These are phyloP conservation scores for Aquanectria penicillioides DNA, from an alignment of 2,329 filamentous ascomycete genomes.

Conservation along the genomic window DNA sequence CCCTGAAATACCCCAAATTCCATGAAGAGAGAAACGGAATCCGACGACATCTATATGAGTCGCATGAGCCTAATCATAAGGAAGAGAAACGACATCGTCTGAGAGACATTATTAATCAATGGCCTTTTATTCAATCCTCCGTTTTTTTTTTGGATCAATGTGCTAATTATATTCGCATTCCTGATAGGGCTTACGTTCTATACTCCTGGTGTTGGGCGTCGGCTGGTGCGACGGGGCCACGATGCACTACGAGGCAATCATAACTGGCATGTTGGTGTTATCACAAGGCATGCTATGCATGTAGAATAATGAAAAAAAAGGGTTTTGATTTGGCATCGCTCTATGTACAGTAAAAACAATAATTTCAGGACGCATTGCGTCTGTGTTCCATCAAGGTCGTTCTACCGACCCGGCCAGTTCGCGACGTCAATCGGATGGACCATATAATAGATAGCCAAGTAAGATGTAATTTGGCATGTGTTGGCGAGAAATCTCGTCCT, in stretches of 20 bases:
- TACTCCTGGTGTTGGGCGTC: no score
- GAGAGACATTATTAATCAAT: no score
- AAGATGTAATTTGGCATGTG: slow-evolving; percentile 9
- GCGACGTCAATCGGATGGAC: neutral
- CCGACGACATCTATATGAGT: slow-evolving; percentile 40
- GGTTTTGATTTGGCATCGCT: slow-evolving; percentile 3
- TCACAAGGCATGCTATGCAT: neutral
- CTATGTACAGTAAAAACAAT: neutral
- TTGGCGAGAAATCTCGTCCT: slow-evolving; percentile 1
- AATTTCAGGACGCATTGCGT: neutral
- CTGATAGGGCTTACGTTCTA: neutral
- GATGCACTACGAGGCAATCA: no score
- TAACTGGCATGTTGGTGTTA: neutral
- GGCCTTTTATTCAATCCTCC: no score
- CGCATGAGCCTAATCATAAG: slow-evolving; percentile 23
- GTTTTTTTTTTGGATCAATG: no score
- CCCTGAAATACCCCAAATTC: neutral
- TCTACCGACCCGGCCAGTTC: neutral
- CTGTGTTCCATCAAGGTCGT: neutral
- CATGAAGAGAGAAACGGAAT: slow-evolving; percentile 41
- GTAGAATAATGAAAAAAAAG: neutral
- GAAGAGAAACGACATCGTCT: slow-evolving; percentile 31
- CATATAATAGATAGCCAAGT: slow-evolving; percentile 5
- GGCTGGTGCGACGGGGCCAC: no score
- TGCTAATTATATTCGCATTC: neutral